Evolutionary conservation across 805 yeast genomes (phyloP).

Genomic region (Diddensiella transvaalensis): DNA sequence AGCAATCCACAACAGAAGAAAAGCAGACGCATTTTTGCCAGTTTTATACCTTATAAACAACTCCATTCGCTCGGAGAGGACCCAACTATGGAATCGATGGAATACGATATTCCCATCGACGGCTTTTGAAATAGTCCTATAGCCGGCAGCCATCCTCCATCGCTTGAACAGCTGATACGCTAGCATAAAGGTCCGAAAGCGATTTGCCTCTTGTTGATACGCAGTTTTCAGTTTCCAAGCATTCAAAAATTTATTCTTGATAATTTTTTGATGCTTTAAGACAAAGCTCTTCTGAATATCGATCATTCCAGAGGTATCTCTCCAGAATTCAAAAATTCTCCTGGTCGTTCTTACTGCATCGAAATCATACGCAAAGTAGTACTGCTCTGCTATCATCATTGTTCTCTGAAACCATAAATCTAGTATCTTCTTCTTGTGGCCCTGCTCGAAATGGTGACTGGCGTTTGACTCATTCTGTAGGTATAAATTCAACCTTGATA

Average conservation of each 20-base stretch:
- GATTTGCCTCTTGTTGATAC: constrained; percentile 11
- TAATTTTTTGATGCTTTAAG: neutral
- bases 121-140: neutral
- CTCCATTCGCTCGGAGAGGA: constrained; percentile 8
- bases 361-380: neutral
- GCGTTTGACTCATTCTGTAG: neutral
- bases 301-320: constrained; percentile 1
- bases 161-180: constrained; percentile 7
- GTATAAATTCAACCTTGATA: neutral
- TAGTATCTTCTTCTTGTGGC: neutral
- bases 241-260: neutral
- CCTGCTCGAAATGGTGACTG: neutral
- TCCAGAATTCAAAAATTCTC: constrained; percentile 11
- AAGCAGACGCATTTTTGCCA: neutral
- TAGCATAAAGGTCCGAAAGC: constrained; percentile 18
- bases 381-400: neutral
- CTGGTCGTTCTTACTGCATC: neutral
- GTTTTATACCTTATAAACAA: constrained; percentile 7
- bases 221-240: constrained; percentile 8
- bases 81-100: constrained; percentile 12
- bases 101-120: constrained; percentile 1
- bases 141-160: constrained; percentile 13
- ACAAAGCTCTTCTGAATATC: neutral
- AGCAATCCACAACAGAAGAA: constrained; percentile 11
- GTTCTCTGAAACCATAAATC: neutral